Base-by-base conservation (phyloP, 163 green algal species). In the Prototheca wickerhamii region DNA sequence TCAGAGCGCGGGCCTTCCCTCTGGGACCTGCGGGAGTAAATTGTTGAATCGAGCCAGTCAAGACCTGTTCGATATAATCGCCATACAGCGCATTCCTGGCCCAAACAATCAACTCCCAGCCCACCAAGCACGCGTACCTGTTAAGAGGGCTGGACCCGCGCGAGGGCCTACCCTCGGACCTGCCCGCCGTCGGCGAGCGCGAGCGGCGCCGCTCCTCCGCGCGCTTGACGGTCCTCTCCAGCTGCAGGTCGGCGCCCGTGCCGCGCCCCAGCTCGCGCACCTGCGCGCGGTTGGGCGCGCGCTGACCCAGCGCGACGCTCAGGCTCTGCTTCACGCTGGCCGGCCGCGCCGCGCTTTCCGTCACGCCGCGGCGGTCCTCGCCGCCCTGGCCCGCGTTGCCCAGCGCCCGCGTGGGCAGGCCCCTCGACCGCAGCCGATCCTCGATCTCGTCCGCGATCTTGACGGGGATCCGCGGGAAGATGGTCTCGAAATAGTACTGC, bases 401-500 rank as follows among this genome's bases (percentile, higher is more conserved):
- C 35, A 83, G 64, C 25, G 82, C 74, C 29, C 74, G 72, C 4
- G 77, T 85, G 4, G 89, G 84, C 70, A 96, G 75, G 12, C 81
- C 79, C 57, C 80, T 66, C 2, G 65, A 52, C 23, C 76, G 73
- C 8, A 97, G 77, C 35, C 83, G 77, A 7, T 63, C 73, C 5
- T 76, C 64, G 32, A 95, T 89, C 31, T 84, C 69, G 60, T 95
- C 89, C 32, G 79, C 64, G 6, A 95, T 84, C 26, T 81, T 78
- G 76, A 95, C 94, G 32, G 92, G 92, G 29, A 97, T 92, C 46
- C 92, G 83, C 23, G 90, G 90, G 65, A 97, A 96, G 65, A 98
- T 91, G 21, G 91, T 96, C 78, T 98, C 92, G 76, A 96, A 98
- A 70, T 98, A 98, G 71, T 95, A 94, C 90, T 97, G 86, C 46